phyloP scores from a whole-genome alignment of 2,329 filamentous ascomycete species.

The Aspergillus fischeri region DNA sequence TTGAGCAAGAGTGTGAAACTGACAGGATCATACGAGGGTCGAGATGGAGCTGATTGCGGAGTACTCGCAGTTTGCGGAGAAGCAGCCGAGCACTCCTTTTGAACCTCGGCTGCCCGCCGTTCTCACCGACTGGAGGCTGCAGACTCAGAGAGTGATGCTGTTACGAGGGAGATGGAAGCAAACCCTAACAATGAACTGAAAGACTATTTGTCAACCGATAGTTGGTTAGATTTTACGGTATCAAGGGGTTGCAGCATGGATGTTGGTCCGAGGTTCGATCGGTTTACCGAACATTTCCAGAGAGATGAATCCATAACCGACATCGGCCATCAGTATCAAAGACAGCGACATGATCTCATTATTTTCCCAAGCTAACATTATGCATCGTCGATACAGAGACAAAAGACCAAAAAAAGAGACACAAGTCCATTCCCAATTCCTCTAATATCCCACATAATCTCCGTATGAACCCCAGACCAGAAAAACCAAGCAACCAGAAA shows the following conservation, averaged over 20 bases:
- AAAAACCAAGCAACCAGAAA: not conserved
- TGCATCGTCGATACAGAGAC: constrained; percentile 4
- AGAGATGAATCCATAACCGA: too few species aligned
- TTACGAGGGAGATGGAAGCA: not conserved
- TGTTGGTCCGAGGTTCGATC: too few species aligned
- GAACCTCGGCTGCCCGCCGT: constrained; percentile 24
- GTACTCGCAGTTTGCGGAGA: constrained; percentile 24
- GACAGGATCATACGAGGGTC: constrained; percentile 4
- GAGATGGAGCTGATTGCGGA: constrained; percentile 17
- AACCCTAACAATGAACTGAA: not conserved
- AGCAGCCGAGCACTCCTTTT: constrained; percentile 20
- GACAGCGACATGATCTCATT: not conserved
- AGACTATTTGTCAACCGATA: not conserved
- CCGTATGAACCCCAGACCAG: constrained; percentile 2
- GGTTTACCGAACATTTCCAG: too few species aligned
- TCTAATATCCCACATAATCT: not conserved
- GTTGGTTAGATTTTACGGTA: not conserved
- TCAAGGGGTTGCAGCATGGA: not conserved
- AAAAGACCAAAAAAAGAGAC: constrained; percentile 4
- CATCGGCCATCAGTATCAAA: not conserved
- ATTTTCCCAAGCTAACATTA: constrained; percentile 5
- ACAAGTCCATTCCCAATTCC: not conserved
- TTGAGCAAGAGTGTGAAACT: constrained; percentile 6
- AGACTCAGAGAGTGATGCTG: not conserved
- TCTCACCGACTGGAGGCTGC: not conserved